Base-by-base conservation (phyloP, 2,329 filamentous ascomycete species). In the Alternaria viburni region DNA sequence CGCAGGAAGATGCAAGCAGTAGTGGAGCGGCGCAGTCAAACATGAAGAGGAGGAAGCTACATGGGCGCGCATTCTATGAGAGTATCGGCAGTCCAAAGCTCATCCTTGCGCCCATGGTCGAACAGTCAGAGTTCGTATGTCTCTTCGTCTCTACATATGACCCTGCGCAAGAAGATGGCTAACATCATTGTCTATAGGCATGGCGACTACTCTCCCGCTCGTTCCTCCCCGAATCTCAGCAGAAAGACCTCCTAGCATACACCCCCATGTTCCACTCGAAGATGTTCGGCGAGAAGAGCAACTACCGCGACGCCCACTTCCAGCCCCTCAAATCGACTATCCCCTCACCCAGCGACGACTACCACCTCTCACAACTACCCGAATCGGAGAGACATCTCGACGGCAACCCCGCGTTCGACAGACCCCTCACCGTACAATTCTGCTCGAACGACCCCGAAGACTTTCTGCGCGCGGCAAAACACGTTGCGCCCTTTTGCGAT, bases 131-230 rank as follows among this genome's bases (percentile, higher is more conserved):
- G 84, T 97, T 98, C 83, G 94, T 97, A 84, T 69, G 90, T 75
- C 84, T 66, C 61, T 55, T 66, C 57, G 52, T 50, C 21, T 30
- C 28, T 10, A n/a, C n/a, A n/a, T 28, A 25, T 12, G 15, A 23
- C 28, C 11, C 15, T 2, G 3, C 5, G 0, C 15, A 13, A 23
- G n/a, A 45, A 3, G 15, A 47, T 23, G 26, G 58, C 71, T 74
- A 26, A 74, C 51, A 28, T 13, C 21, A 8, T 26, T 5, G 12
- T 6, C 10, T 15, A n/a, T 69, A 97, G 94, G 96, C 95, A 73
- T 99, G 96, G 96, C 92, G 96, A 72, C 90, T 97, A 86, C 90
- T 99, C 69, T 92, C 92, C n/a, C 90, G 96, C 71, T 97, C 94
- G 7, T 98, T 97, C 81, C 89, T 97, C 72, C 86, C 91, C 2